Base-by-base conservation (phyloP, 257 asterid genomes). In the Oldenlandia corymbosa region DNA sequence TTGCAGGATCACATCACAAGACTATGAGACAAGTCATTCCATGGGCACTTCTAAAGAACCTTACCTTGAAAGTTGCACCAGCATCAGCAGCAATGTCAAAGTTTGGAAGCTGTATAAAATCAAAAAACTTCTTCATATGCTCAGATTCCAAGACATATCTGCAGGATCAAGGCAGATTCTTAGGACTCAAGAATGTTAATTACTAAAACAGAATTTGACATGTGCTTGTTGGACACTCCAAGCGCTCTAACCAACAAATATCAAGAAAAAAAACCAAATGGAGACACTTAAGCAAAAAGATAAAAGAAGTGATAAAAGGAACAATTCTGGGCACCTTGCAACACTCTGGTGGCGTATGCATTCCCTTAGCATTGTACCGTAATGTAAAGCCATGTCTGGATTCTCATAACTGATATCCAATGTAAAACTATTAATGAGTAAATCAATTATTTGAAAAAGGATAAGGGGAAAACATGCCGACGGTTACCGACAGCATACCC, bases 271-370 rank as follows among this genome's bases (percentile, higher is more conserved):
- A 28, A 39, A n/a, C 21, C 41, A 42, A 31, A 23, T 5, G 31
- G 26, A 9, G 2, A 21, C 48, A 20, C 47, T 52, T 20, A 10
- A 27, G 55, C 56, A 53, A 13, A 66, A 26, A 55, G 9, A 28
- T 10, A 42, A 68, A 59, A 12, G 46, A 43, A 47, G 14, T 5
- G 14, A 58, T 14, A 45, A 2, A 46, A 41, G 71, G 26, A 61
- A 27, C 16, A 8, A 21, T 34, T 64, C 57, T 32, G 13, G 83
- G 84, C 68, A 90, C 99, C 79, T 87, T 37, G 99, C 99, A 74
- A 90, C 94, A 72, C 80, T 85, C 77, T 93, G 99, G 76, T 93
- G 99, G 45, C 99, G 96, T 71, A 93, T 93, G 86, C 99, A 93
- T 66, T 93, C 99, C 83, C 96, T 85, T 73, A 90, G 64, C 96